These are phyloP conservation scores for Zizania palustris DNA, from an alignment of 202 grass and related monocot genomes.

Conservation along the genomic window DNA sequence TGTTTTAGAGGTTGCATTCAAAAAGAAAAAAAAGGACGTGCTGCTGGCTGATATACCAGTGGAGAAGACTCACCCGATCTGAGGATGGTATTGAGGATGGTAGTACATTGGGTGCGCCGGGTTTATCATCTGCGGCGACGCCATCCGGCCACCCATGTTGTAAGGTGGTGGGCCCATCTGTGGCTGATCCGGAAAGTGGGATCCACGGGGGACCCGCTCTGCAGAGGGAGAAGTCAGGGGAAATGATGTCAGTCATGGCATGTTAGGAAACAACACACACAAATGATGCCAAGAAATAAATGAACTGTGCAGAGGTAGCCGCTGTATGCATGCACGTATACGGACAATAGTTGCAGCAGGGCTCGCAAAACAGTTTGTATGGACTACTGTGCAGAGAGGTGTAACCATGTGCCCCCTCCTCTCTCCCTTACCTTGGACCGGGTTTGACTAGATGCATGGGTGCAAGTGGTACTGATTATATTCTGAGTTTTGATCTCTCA, in stretches of 20 bases:
- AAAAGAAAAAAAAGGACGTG: not conserved
- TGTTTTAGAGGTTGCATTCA: too few species aligned
- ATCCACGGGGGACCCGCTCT: constrained; percentile 46
- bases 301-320: constrained; percentile 31
- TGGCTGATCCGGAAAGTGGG: constrained; percentile 47
- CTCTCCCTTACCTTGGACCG: constrained; percentile 18
- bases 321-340: constrained; percentile 10
- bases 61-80: constrained; percentile 54
- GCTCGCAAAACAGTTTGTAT: constrained; percentile 38
- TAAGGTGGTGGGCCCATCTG: constrained; percentile 25
- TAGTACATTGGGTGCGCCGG: constrained; percentile 54
- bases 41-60: not conserved
- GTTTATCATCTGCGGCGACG: constrained; percentile 46
- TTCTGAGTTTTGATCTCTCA: not conserved
- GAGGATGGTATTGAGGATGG: constrained; percentile 23
- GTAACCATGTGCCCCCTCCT: constrained; percentile 48
- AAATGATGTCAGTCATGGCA: constrained; percentile 12
- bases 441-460: constrained; percentile 35
- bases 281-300: constrained; percentile 24
- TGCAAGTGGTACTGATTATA: not conserved
- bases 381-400: constrained; percentile 22
- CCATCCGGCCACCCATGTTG: constrained; percentile 44
- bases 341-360: constrained; percentile 7
- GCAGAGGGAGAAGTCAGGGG: not conserved
- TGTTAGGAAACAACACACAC: constrained; percentile 28